These are phyloP conservation scores for Daedaleopsis nitida DNA, from an alignment of 768 basidiomycete genomes.

Conservation along the genomic window DNA sequence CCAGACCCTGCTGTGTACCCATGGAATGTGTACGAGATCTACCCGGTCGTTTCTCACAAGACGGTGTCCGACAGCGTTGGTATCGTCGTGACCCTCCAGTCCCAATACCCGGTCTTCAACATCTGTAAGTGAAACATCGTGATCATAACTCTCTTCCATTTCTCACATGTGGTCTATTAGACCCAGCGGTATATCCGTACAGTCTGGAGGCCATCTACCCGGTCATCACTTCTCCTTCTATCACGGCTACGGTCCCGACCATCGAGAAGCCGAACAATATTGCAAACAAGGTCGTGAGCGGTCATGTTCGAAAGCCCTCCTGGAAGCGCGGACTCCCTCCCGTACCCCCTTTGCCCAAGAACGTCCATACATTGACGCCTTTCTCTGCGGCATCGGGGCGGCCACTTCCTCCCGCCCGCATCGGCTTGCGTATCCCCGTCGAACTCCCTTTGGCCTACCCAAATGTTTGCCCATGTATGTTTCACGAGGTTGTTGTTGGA, in stretches of 20 bases:
- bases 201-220: slow-evolving; percentile 24
- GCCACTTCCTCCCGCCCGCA: slow-evolving; percentile 14
- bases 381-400: slow-evolving; percentile 18
- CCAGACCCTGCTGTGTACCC: slow-evolving; percentile 22
- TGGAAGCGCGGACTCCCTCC: slow-evolving; percentile 16
- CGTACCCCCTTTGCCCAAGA: slow-evolving; percentile 27
- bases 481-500: neutral
- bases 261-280: neutral
- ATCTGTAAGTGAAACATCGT: slow-evolving; percentile 17
- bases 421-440: slow-evolving; percentile 9
- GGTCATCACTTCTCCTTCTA: neutral
- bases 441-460: slow-evolving; percentile 21
- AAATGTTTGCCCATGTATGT: slow-evolving; percentile 27
- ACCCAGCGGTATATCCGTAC: slow-evolving; percentile 28
- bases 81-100: neutral
- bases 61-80: neutral
- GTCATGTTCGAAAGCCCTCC: slow-evolving; percentile 12
- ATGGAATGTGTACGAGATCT: slow-evolving; percentile 12
- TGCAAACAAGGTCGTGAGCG: neutral
- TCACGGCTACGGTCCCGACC: neutral
- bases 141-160: neutral
- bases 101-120: slow-evolving; percentile 20
- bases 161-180: slow-evolving; percentile 3
- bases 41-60: slow-evolving; percentile 1
- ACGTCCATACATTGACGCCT: slow-evolving; percentile 18